A percentile compares a stretch with the other conserved stretches of the same genome.
Conservation (phyloP, 1,284 basidiomycete species). For the Ustilago hordei region DNA sequence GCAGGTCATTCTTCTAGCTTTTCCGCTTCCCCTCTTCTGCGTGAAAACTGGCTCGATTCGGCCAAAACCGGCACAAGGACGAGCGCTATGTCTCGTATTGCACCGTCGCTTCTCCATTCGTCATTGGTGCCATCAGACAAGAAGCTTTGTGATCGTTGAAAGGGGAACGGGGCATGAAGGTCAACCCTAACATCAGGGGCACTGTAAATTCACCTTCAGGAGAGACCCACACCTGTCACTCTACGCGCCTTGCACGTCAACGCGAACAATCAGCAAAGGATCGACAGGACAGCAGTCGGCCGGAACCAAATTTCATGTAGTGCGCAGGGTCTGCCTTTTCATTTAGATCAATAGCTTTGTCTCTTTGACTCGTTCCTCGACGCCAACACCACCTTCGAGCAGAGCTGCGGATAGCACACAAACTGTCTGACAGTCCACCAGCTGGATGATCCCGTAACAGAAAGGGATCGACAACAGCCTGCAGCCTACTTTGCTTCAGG, state of each 20-base stretch:
- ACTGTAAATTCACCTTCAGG: neutral
- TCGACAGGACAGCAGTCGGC: slow-evolving; percentile 7
- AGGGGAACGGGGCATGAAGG: neutral
- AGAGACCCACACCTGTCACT: slow-evolving; percentile 17
- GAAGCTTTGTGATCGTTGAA: neutral
- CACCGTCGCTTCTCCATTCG: neutral
- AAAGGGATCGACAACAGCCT: neutral
- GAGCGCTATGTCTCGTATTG: neutral
- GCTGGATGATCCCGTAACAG: neutral
- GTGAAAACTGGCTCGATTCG: neutral
- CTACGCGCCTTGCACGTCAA: slow-evolving; percentile 15
- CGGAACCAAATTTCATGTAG: slow-evolving; percentile 4
- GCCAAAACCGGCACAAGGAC: neutral
- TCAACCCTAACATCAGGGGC: neutral
- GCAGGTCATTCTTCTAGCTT: neutral
- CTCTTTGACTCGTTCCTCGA: neutral
- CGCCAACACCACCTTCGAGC: slow-evolving; percentile 2
- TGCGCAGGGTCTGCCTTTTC: slow-evolving; percentile 15
- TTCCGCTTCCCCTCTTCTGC: neutral
- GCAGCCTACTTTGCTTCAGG: neutral
- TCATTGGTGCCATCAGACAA: neutral
- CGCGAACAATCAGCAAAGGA: neutral
- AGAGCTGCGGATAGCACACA: neutral
- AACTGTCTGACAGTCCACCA: neutral
- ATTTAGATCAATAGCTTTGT: neutral